Evolutionary conservation across 495 filamentous ascomycete genomes (phyloP), one percentile per base, ranked within the genome.

Genomic region (Cercophora sp.): DNA sequence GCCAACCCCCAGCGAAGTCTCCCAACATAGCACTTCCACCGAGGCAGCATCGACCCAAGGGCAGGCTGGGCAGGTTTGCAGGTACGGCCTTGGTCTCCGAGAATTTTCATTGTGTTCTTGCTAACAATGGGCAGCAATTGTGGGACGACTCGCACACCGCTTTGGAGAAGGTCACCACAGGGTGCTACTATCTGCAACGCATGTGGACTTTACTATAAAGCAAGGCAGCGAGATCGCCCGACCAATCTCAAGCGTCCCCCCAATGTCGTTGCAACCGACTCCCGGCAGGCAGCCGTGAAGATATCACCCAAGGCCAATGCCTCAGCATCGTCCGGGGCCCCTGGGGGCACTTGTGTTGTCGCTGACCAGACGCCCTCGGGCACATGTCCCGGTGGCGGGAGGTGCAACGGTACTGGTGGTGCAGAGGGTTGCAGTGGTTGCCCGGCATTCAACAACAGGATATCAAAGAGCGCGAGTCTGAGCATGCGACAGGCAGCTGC

Each of bases 141-240:
- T 65, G 84, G 84, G 39, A 99, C 93, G 5, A 94, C 89, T 31
- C 85, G 82, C 58, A 99, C 93, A 11, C 93, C 93, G 23, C 78
- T 99, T 44, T 99, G 93, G 93, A 83, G 93, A 55, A 82, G 93
- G 52, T 95, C 92, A 2, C 94, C 92, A 0, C 85, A 88, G 45
- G 93, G 93, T 34, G 85, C 88, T 37, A 96, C 89, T 43, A 97
- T 99, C 32, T 99, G 93, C 72, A 99, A 99, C 70, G 93, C 93
- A 10, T 99, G 93, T 63, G 93, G 93, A 19, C 79, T 99, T 5
- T 99, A 99, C 66, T 71, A 87, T 41, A 99, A 97, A 67, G 90
- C 91, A 18, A 82, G 93, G 36, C 97, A 99, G 63, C 85, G 89
- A 52, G 80, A 85, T 54, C 85, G 93, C 34, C 93, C 93, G 2